phyloP scores from a whole-genome alignment of 306 rosid genomes.

The Fragaria vesca region DNA sequence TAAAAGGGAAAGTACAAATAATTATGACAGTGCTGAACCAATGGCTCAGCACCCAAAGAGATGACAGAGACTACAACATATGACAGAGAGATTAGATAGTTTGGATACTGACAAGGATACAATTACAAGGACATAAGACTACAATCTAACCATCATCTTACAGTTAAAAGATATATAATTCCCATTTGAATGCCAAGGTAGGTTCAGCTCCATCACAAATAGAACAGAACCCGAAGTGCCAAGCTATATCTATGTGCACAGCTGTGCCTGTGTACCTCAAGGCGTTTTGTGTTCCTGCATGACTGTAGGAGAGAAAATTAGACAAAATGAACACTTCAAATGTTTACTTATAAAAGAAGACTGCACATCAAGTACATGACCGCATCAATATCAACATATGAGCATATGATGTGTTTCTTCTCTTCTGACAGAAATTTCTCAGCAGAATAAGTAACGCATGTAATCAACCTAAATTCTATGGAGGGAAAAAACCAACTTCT shows the following conservation, averaged over 20 bases:
- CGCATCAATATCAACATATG: not conserved
- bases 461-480: not conserved
- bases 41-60: constrained; percentile 31
- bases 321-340: not conserved
- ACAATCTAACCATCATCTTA: constrained; percentile 33
- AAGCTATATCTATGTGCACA: not conserved
- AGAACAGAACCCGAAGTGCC: not conserved
- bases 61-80: not conserved
- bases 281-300: constrained; percentile 8
- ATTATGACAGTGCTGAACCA: constrained; percentile 40
- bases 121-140: constrained; percentile 23
- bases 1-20: constrained; percentile 31
- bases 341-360: not conserved
- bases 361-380: not conserved
- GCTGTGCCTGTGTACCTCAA: not conserved
- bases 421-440: not conserved
- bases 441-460: not conserved
- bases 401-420: not conserved
- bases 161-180: constrained; percentile 21
- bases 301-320: not conserved
- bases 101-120: constrained; percentile 23
- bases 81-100: constrained; percentile 25
- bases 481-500: not conserved
- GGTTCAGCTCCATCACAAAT: constrained; percentile 4
- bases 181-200: not conserved